Base-by-base conservation (phyloP, 2,329 filamentous ascomycete species). In the Pseudogymnoascus verrucosus region DNA sequence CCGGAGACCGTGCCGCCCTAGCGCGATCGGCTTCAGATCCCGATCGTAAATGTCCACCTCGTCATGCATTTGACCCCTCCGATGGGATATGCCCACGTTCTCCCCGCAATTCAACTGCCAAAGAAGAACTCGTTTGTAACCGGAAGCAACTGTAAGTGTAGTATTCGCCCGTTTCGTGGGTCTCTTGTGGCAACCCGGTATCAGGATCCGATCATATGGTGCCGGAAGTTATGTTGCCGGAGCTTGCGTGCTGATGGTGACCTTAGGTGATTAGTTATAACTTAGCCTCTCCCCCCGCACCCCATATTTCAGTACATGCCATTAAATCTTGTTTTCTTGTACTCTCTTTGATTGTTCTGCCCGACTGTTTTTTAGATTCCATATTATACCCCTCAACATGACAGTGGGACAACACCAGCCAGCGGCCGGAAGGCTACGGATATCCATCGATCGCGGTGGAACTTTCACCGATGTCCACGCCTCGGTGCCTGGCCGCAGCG, bases 401-500 rank as follows among this genome's bases (percentile, higher is more conserved):
- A 26, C 47, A 57, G 47, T 57, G 47, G 47, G 47, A 57, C 26
- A 57, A 31, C 47, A 57, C 26, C 34, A 34, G 26, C 47, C 26
- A n/a, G 47, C 47, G n/a, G 47, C 47, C 16, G 47, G 47, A 57
- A 19, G 47, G 47, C n/a, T 57, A n/a, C 31, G 47, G 47, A 57
- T 57, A 57, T 57, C 47, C n/a, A 57, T 57, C 47, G 47, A 57
- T 12, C 83, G 88, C 63, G 88, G 88, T 61, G 88, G 88, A 64
- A 90, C 88, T n/a, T 90, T 91, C 74, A 90, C 87, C 64, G 88
- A 91, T 72, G 82, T 88, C 12, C 84, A 84, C 64, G 87, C 86
- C 63, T 82, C 80, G 1, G 84, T 86, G 16, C 80, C 81, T 67
- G 86, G 87, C 76, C 63, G 51, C 60, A 84, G 89, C 72, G 85